Base-by-base conservation (phyloP, 1,284 basidiomycete species). In the Fomitopsis betulina region DNA sequence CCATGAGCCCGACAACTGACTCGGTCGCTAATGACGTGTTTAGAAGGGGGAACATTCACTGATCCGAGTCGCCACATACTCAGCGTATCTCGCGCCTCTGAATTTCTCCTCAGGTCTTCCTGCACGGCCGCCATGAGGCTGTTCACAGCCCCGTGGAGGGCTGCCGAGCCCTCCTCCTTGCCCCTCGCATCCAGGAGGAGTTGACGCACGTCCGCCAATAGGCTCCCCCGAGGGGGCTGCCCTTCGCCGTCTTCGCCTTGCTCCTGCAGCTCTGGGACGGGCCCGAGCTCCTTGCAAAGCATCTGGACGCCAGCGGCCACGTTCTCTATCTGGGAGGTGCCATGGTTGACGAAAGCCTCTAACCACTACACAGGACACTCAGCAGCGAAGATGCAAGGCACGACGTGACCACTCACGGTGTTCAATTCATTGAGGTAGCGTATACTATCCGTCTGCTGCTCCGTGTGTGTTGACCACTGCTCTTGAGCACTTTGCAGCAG, bases 351-450 rank as follows among this genome's bases (percentile, higher is more conserved):
- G 68, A 93, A 93, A 3, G 85, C 76, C 64, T 93, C 91, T 32
- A 94, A 79, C 92, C 92, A 94, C 88, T 91, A 33, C 12, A 19
- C 23, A 21, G 5, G 15, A 38, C 23, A 12, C 9, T 19, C 49
- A n/a, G 19, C 25, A 19, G 37, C 7, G 4, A 2, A 27, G 10
- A 21, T 19, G 33, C 39, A 38, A 47, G n/a, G n/a, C n/a, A 30
- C 21, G 32, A 12, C n/a, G 9, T 10, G 42, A 45, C 49, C 37
- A 12, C 79, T 60, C 63, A 86, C 88, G 54, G 76, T 75, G 65
- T 90, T 91, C 37, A 91, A 76, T 67, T 91, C 87, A 61, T 87
- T 86, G 25, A 91, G 78, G 68, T 91, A 91, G 21, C 87, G 80
- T 58, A 86, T 82, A 60, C 81, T 88, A 61, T 91, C 88, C 5